These are phyloP conservation scores for Xylaria telfairii DNA, from an alignment of 495 filamentous ascomycete species.

Conservation along the genomic window DNA sequence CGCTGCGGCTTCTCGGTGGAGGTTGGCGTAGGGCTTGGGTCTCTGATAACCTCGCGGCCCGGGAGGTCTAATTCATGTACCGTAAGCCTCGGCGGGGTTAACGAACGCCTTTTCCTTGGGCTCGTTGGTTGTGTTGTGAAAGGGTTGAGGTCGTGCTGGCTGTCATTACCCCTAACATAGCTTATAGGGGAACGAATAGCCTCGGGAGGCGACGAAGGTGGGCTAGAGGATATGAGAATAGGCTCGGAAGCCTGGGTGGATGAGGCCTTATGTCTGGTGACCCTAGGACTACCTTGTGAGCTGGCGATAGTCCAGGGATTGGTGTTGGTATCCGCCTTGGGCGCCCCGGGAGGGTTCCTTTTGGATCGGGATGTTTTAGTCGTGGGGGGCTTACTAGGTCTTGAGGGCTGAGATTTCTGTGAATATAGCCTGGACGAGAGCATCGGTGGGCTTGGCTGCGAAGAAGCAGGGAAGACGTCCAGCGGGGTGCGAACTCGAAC, in stretches of 20 bases:
- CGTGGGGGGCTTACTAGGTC: constrained; percentile 43
- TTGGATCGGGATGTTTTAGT: constrained; percentile 27
- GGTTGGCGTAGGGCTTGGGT: constrained; percentile 28
- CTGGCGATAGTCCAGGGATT: constrained; percentile 54
- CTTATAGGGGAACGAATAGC: constrained; percentile 23
- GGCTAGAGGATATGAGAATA: constrained; percentile 54
- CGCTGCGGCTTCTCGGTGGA: constrained; percentile 30
- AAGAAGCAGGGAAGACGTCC: constrained; percentile 1
- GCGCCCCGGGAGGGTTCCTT: constrained; percentile 29
- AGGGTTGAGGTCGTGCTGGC: not conserved
- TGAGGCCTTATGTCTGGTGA: constrained; percentile 26
- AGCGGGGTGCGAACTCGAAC: constrained; percentile 11
- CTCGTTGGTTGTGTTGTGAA: not conserved
- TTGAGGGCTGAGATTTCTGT: constrained; percentile 32
- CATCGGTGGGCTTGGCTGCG: constrained; percentile 13
- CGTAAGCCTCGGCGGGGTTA: constrained; percentile 19
- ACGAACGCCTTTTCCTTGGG: constrained; percentile 24
- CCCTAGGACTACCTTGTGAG: constrained; percentile 46
- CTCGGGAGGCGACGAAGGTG: constrained; percentile 38
- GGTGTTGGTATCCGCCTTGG: constrained; percentile 33
- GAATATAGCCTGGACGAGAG: constrained; percentile 18
- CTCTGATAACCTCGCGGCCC: not conserved
- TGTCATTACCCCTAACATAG: not conserved
- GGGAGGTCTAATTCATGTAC: constrained; percentile 2
- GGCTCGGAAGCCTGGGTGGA: constrained; percentile 36